These are phyloP conservation scores for Cynanchum wilfordii DNA, from an alignment of 257 asterid species.

Conservation along the genomic window DNA sequence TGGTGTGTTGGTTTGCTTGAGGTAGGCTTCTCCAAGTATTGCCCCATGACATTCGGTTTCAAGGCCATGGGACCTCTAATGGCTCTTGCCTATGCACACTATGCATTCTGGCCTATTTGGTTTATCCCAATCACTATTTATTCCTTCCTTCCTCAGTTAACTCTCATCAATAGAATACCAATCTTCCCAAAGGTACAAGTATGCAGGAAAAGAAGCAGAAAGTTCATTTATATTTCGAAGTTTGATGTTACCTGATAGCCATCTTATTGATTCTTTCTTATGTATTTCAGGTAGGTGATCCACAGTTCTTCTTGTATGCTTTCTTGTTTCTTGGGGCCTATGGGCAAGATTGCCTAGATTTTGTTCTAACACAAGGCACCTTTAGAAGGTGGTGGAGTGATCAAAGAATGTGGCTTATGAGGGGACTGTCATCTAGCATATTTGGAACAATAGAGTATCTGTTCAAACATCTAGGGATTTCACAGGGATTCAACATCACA, in stretches of 20 bases:
- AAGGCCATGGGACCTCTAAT: slow-evolving; percentile 37
- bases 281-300: slow-evolving; percentile 39
- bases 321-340: slow-evolving; percentile 64
- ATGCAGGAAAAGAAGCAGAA: neutral
- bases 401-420: slow-evolving; percentile 72
- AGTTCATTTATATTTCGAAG: neutral
- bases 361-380: slow-evolving; percentile 41
- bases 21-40: slow-evolving; percentile 50
- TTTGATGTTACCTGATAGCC: neutral
- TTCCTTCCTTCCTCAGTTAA: slow-evolving; percentile 52
- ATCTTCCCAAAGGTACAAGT: slow-evolving; percentile 64
- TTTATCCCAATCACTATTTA: slow-evolving; percentile 49
- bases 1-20: slow-evolving; percentile 73
- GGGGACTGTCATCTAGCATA: slow-evolving; percentile 43
- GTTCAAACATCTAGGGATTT: slow-evolving; percentile 41
- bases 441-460: slow-evolving; percentile 54
- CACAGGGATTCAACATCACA: slow-evolving; percentile 52
- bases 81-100: slow-evolving; percentile 50
- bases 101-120: slow-evolving; percentile 69
- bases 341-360: slow-evolving; percentile 57
- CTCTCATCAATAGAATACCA: slow-evolving; percentile 39
- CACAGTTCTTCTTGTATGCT: slow-evolving; percentile 45
- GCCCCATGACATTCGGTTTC: slow-evolving; percentile 50
- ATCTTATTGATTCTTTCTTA: neutral
- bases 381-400: slow-evolving; percentile 68